Evolutionary conservation across 805 yeast species (phyloP).

Genomic region (Candida easanensis): DNA sequence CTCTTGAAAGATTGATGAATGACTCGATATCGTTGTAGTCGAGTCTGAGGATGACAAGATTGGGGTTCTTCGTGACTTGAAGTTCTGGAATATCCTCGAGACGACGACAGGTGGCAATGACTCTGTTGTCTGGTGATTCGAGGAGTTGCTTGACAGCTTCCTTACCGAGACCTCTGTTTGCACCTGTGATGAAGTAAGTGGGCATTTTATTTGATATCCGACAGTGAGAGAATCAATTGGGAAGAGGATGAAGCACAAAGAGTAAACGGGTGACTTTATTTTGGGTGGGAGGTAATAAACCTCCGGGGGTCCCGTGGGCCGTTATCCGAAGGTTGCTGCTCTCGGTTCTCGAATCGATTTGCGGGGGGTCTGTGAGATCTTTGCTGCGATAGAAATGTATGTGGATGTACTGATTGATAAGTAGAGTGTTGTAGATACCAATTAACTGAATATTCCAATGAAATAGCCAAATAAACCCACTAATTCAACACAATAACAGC

Average conservation of each 20-base stretch:
- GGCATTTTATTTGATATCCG: slow-evolving; percentile 4
- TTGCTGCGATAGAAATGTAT: no score
- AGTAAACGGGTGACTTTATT: not conserved
- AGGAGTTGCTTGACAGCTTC: slow-evolving; percentile 24
- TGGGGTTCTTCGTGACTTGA: slow-evolving; percentile 23
- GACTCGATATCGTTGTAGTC: slow-evolving; percentile 20
- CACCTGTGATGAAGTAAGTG: slow-evolving; percentile 28
- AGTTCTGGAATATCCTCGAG: slow-evolving; percentile 14
- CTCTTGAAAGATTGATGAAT: slow-evolving; percentile 15
- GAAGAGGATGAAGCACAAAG: not conserved
- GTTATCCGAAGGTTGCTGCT: not conserved
- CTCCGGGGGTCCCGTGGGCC: no score
- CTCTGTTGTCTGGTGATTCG: slow-evolving; percentile 13
- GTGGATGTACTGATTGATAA: no score
- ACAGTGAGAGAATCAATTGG: no score
- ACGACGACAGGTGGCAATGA: slow-evolving; percentile 26
- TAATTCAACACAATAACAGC: no score
- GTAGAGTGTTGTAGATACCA: no score
- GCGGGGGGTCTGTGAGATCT: no score
- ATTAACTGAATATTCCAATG: no score
- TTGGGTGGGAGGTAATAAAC: not conserved
- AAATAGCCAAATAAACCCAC: no score
- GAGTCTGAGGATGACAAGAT: slow-evolving; percentile 19
- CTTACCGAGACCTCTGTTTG: slow-evolving; percentile 25
- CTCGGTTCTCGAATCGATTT: no score